Evolutionary conservation across 306 rosid species (phyloP).

Genomic region (Neltuma alba): DNA sequence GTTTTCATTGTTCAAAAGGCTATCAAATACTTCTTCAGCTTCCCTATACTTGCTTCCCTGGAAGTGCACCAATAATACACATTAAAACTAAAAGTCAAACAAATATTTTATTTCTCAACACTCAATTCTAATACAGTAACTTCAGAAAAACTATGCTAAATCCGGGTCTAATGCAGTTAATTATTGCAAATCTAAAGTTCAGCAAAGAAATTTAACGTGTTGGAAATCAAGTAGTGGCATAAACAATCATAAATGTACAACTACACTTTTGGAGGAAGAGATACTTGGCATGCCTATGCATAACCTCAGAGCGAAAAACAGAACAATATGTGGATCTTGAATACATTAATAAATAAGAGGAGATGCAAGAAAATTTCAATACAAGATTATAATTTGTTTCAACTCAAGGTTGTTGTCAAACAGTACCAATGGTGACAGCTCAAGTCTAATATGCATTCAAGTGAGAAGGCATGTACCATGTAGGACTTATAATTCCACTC

Average conservation of each 20-base stretch:
- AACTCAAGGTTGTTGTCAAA: neutral
- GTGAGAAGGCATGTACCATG: neutral
- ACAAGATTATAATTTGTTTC: neutral
- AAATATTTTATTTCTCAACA: neutral
- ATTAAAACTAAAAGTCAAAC: conserved; percentile 38
- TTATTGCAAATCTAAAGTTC: conserved; percentile 3
- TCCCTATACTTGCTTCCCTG: conserved; percentile 82
- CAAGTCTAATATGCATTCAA: conserved; percentile 3
- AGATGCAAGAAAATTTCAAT: neutral
- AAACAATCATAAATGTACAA: neutral
- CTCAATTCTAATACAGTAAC: conserved; percentile 14
- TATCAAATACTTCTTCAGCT: conserved; percentile 80
- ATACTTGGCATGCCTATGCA: neutral
- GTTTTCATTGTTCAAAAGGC: conserved; percentile 67
- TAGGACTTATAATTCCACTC: neutral
- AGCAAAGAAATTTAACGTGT: neutral
- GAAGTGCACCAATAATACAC: conserved; percentile 33
- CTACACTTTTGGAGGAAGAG: neutral
- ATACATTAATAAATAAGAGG: neutral
- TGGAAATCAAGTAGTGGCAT: neutral
- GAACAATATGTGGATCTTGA: neutral
- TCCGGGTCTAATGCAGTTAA: neutral
- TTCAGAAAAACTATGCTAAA: neutral
- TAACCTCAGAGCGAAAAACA: neutral
- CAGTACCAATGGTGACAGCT: neutral